Evolutionary conservation across 2,329 filamentous ascomycete genomes (phyloP).

Genomic region (Ascochyta pisi): DNA sequence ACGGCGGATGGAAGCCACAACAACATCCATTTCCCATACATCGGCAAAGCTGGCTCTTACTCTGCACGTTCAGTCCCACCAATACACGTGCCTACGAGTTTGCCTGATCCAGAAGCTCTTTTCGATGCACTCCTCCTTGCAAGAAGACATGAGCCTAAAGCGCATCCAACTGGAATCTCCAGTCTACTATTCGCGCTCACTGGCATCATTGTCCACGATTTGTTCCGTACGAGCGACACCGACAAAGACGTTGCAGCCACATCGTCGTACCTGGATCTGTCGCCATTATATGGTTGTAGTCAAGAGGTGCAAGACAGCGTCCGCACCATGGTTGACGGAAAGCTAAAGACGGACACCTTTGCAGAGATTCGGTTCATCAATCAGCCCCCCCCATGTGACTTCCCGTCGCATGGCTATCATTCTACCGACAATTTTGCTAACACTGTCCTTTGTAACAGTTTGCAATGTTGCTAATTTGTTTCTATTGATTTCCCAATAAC

Average conservation of each 20-base stretch:
- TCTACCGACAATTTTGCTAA: neutral
- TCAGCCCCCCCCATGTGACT: constrained; percentile 69
- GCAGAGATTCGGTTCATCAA: constrained; percentile 66
- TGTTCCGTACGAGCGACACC: constrained; percentile 68
- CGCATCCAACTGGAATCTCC: constrained; percentile 72
- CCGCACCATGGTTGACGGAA: constrained; percentile 65
- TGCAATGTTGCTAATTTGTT: constrained; percentile 66
- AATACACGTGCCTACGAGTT: constrained; percentile 59
- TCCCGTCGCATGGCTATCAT: constrained; percentile 16
- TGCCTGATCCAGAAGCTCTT: constrained; percentile 66
- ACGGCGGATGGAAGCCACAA: constrained; percentile 48
- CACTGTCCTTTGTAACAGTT: neutral
- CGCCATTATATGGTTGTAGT: constrained; percentile 72
- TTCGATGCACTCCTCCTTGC: constrained; percentile 72
- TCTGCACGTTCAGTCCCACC: constrained; percentile 69
- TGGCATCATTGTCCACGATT: constrained; percentile 64
- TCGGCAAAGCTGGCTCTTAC: constrained; percentile 65
- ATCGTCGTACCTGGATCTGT: constrained; percentile 74
- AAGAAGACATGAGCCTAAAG: constrained; percentile 60
- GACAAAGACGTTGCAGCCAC: constrained; percentile 63
- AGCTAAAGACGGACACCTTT: constrained; percentile 71
- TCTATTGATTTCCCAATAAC: constrained; percentile 79
- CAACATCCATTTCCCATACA: constrained; percentile 64
- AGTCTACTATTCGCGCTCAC: constrained; percentile 76
- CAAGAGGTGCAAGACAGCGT: constrained; percentile 69